Evolutionary conservation across 192 early-diverging fungal species (phyloP).

Genomic region (Pilobolus umbonatus): DNA sequence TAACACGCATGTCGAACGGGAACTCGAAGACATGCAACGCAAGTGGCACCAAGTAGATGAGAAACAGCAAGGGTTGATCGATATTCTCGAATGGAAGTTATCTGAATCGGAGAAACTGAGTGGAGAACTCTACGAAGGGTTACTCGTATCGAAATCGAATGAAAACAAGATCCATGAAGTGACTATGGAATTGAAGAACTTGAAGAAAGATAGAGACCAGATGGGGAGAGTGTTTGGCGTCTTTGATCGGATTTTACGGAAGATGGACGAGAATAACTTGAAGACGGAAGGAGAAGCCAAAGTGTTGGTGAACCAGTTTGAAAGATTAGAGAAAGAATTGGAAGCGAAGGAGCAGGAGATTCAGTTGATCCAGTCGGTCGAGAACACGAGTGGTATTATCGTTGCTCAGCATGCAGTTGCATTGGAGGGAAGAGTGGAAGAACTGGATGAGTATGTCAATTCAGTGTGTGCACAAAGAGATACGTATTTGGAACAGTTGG

Average conservation of each 20-base stretch:
- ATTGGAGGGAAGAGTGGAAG: neutral
- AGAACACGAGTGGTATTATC: neutral
- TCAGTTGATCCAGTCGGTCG: neutral
- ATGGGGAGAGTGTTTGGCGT: neutral
- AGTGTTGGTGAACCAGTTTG: neutral
- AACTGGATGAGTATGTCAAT: neutral
- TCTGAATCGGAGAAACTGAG: neutral
- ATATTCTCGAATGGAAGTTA: neutral
- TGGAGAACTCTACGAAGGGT: neutral
- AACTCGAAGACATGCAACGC: conserved; percentile 2
- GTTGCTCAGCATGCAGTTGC: neutral
- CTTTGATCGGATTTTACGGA: neutral
- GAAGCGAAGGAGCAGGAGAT: neutral
- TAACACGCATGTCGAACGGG: conserved; percentile 11
- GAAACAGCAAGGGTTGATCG: conserved; percentile 1
- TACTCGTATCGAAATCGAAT: neutral
- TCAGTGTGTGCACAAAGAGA: neutral
- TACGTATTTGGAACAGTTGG: neutral
- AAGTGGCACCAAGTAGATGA: neutral
- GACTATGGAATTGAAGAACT: neutral
- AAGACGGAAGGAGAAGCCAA: neutral
- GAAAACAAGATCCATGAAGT: neutral
- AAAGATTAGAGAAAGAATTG: neutral
- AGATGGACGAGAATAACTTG: neutral
- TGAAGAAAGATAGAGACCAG: neutral